phyloP scores from a whole-genome alignment of 345 rosid species.

The Bruguiera gymnorhiza region DNA sequence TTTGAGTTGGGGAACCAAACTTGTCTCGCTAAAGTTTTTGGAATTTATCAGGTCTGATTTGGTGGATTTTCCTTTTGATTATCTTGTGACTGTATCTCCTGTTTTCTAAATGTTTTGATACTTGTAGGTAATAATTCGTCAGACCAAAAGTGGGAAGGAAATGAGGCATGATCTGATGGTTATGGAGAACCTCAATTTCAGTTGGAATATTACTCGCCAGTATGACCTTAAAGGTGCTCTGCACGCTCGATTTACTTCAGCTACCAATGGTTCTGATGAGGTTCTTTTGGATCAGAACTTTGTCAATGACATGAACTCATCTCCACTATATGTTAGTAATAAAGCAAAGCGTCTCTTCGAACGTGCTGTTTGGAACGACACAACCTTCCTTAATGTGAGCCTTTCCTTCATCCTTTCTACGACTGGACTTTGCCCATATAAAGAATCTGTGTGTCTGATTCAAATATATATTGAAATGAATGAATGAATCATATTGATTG shows the following conservation, averaged over 20 bases:
- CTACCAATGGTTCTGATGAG: slow-evolving; percentile 54
- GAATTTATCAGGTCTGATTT: slow-evolving; percentile 79
- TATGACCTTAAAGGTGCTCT: slow-evolving; percentile 96
- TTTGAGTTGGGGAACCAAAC: slow-evolving; percentile 78
- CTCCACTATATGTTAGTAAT: slow-evolving; percentile 85
- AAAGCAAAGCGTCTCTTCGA: slow-evolving; percentile 64
- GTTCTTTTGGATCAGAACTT: slow-evolving; percentile 96
- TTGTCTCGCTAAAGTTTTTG: slow-evolving; percentile 93
- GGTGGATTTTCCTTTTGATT: not conserved
- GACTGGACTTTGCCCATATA: not conserved
- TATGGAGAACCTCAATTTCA: slow-evolving; percentile 90
- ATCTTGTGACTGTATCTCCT: not conserved
- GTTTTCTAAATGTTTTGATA: slow-evolving; percentile 8
- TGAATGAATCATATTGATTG: too few relatives aligned
- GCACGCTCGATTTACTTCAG: slow-evolving; percentile 61
- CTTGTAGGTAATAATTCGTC: slow-evolving; percentile 73
- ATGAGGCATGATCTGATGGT: slow-evolving; percentile 85
- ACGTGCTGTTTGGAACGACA: slow-evolving; percentile 96
- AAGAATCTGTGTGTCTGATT: too few relatives aligned
- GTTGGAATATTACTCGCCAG: slow-evolving; percentile 67
- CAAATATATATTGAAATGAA: too few relatives aligned
- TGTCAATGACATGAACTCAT: slow-evolving; percentile 82
- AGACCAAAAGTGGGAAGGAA: slow-evolving; percentile 75
- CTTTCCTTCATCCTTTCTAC: not conserved
- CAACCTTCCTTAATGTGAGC: slow-evolving; percentile 85